Evolutionary conservation across 2,329 filamentous ascomycete species (phyloP).

Genomic region (Magnaporthales sp.): DNA sequence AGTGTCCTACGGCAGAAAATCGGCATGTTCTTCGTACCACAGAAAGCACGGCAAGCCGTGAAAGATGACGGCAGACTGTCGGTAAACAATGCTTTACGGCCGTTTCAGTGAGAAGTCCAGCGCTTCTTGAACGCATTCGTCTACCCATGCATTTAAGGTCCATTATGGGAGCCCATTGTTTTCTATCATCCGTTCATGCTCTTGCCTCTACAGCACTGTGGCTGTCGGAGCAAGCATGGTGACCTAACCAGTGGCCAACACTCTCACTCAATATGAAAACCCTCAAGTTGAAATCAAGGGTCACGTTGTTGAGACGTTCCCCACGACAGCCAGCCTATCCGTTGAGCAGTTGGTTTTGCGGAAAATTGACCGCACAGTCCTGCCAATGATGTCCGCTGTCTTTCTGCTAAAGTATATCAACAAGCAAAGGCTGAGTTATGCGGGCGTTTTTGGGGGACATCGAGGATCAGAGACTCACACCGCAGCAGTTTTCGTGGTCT

Average conservation of each 20-base stretch:
- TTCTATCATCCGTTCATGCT: no score
- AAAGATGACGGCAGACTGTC: not conserved
- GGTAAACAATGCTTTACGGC: not conserved
- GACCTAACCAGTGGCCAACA: not conserved
- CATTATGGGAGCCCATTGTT: not conserved
- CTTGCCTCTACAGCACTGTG: not conserved
- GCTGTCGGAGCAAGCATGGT: not conserved
- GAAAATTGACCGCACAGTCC: not conserved
- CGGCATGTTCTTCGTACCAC: not conserved
- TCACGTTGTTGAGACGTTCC: not conserved
- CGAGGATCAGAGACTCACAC: not conserved
- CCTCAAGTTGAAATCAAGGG: not conserved
- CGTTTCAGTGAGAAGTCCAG: not conserved
- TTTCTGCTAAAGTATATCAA: not conserved
- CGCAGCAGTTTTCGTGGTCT: not conserved
- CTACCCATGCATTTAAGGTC: not conserved
- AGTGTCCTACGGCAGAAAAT: not conserved
- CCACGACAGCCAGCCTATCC: not conserved
- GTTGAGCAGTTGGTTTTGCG: not conserved
- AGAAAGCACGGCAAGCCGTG: not conserved
- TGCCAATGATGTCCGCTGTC: not conserved
- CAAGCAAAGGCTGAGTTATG: not conserved
- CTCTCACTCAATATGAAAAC: not conserved
- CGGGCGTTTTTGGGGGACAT: not conserved
- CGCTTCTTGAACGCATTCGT: not conserved